These are phyloP conservation scores for Pestalotiopsis sp. DNA, from an alignment of 2,329 filamentous ascomycete genomes.

Conservation along the genomic window DNA sequence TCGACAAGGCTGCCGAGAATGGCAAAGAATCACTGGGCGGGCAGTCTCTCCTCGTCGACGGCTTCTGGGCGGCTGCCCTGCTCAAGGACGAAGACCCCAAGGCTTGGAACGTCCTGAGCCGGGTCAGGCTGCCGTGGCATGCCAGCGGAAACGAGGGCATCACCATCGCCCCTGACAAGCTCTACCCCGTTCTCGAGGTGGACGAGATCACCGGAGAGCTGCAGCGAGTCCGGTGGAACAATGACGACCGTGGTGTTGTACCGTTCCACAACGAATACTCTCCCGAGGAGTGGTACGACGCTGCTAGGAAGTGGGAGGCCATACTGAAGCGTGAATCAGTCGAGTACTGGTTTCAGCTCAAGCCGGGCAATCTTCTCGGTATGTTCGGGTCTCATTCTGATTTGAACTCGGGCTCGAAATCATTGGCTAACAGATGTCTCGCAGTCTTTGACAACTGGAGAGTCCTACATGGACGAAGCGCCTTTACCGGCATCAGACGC, in stretches of 20 bases:
- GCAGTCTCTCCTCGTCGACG: conserved; percentile 80
- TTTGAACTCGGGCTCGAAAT: background rate
- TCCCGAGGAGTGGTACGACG: conserved; percentile 71
- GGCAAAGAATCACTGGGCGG: conserved; percentile 57
- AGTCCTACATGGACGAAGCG: conserved; percentile 81
- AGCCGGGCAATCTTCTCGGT: conserved; percentile 77
- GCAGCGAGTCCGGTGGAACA: conserved; percentile 84
- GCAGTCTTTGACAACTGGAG: conserved; percentile 95
- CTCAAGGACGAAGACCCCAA: conserved; percentile 54
- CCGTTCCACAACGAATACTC: conserved; percentile 49
- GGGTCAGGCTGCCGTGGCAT: conserved; percentile 68
- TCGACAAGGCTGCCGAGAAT: conserved; percentile 21
- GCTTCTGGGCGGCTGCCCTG: conserved; percentile 69
- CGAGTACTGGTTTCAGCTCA: conserved; percentile 79
- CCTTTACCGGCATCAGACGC: conserved; percentile 80
- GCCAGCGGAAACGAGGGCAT: conserved; percentile 88
- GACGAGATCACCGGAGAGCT: conserved; percentile 37
- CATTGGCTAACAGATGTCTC: background rate
- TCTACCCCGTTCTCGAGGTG: conserved; percentile 72
- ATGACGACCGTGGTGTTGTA: conserved; percentile 77
- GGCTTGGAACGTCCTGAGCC: conserved; percentile 59
- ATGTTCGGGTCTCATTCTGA: conserved; percentile 34
- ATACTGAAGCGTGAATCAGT: conserved; percentile 65
- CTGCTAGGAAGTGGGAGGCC: conserved; percentile 71
- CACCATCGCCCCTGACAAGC: conserved; percentile 69